These are phyloP conservation scores for Nakazawaea ishiwadae DNA, from an alignment of 805 yeast genomes.

Conservation along the genomic window DNA sequence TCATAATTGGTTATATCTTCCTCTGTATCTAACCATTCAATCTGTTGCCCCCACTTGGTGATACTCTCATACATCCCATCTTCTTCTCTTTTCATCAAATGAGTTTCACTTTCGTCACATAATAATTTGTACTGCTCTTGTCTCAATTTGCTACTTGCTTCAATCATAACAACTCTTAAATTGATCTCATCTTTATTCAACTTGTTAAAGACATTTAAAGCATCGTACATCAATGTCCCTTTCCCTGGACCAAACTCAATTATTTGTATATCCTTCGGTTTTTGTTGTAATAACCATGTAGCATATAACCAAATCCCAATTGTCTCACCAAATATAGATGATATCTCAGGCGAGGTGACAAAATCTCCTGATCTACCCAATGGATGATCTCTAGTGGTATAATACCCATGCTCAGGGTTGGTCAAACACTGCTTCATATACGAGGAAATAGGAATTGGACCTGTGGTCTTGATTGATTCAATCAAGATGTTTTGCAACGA, in stretches of 20 bases:
- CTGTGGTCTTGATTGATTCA: slow-evolving; percentile 58
- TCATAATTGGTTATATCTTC: slow-evolving; percentile 32
- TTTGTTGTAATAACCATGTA: slow-evolving; percentile 53
- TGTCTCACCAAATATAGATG: slow-evolving; percentile 83
- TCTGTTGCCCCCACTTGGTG: slow-evolving; percentile 46
- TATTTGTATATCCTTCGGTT: slow-evolving; percentile 44
- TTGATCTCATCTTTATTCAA: slow-evolving; percentile 21
- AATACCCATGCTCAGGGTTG: slow-evolving; percentile 74
- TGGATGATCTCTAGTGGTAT: slow-evolving; percentile 66
- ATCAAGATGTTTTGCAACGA: slow-evolving; percentile 28
- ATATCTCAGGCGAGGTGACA: slow-evolving; percentile 81
- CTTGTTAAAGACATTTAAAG: slow-evolving; percentile 42
- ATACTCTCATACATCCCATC: slow-evolving; percentile 33
- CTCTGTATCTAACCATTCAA: slow-evolving; percentile 61
- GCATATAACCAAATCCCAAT: slow-evolving; percentile 69
- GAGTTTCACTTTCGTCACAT: slow-evolving; percentile 28
- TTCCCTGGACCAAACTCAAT: slow-evolving; percentile 84
- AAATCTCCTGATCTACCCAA: slow-evolving; percentile 61
- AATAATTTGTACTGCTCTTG: slow-evolving; percentile 47
- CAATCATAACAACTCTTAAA: slow-evolving; percentile 49
- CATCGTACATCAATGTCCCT: slow-evolving; percentile 74
- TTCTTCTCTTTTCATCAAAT: slow-evolving; percentile 17
- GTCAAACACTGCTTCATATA: slow-evolving; percentile 81
- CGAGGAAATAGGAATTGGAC: slow-evolving; percentile 69
- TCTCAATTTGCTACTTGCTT: slow-evolving; percentile 65